These are phyloP conservation scores for Cercophora samala DNA, from an alignment of 495 filamentous ascomycete genomes.

Conservation along the genomic window DNA sequence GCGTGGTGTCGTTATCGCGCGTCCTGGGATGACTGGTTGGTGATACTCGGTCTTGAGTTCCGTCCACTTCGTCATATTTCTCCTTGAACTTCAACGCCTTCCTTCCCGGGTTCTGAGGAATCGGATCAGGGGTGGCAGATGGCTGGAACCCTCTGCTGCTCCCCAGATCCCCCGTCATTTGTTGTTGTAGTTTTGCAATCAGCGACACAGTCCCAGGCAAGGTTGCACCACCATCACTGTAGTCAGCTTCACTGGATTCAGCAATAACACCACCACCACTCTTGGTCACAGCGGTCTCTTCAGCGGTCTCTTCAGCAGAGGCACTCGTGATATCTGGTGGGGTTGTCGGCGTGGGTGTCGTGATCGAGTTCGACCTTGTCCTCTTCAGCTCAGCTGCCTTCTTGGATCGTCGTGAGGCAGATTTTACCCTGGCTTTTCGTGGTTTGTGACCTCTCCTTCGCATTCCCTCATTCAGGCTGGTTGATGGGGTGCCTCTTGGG, in stretches of 20 bases:
- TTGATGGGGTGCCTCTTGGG: background rate
- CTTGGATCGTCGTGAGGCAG: background rate
- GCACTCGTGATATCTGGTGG: background rate
- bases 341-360: too few relatives aligned
- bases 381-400: background rate
- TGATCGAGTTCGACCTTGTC: background rate
- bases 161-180: slow-evolving; percentile 26
- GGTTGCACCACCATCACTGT: slow-evolving; percentile 23
- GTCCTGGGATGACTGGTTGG: background rate
- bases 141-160: slow-evolving; percentile 23
- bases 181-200: slow-evolving; percentile 21
- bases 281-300: slow-evolving; percentile 8
- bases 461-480: slow-evolving; percentile 1
- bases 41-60: background rate
- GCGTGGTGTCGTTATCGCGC: slow-evolving; percentile 1
- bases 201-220: slow-evolving; percentile 10
- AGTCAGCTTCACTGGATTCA: background rate
- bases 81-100: slow-evolving; percentile 21
- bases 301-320: slow-evolving; percentile 5
- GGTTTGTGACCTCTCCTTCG: slow-evolving; percentile 3
- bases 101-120: slow-evolving; percentile 8
- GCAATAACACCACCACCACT: background rate
- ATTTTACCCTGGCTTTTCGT: slow-evolving; percentile 2
- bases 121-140: slow-evolving; percentile 16
- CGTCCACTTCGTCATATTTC: background rate